Evolutionary conservation across 2,329 filamentous ascomycete species (phyloP), one percentile per base, ranked within the genome.

Genomic region (Ophiostoma perfectum): DNA sequence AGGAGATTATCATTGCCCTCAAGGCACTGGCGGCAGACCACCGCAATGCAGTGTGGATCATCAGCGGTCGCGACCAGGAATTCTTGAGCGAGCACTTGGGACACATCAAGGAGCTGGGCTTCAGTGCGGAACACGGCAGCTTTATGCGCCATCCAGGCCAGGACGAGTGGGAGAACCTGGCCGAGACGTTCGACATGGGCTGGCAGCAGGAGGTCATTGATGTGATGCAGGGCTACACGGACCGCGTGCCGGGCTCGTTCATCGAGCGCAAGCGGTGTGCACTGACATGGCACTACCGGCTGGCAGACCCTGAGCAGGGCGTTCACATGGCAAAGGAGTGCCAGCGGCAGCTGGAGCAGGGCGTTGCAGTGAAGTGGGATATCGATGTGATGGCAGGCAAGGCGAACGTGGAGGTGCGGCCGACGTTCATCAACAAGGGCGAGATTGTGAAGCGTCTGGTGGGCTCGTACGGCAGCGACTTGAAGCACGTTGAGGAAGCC

Each of bases 331-430:
- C 93, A 5, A 85, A 84, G 38, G 89, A 93, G 76, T 96, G 92
- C 75, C 89, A 93, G 72, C 90, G 90, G 77, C 87, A 93, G 72
- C 85, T 99, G 16, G 90, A 96, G 76, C 81, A 84, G 4, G 91
- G 88, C 0, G 90, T 97, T 0, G 88, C 82, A 66, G 90, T 88
- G 75, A 87, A 87, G 72, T 97, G 90, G 86, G 93, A 97, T 64
- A 91, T 98, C 3, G 94, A 98, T 75, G 93, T 99, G 70, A 98
- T 98, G 93, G 86, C 88, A 0, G 95, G 95, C 74, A 99, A 98
- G 81, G 94, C 94, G 71, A 98, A 98, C 76, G 83, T 99, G 39
- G 95, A 99, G 79, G 94, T 98, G 44, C 89, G 95, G n/a, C 94
- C 94, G 41, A 93, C 89, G 0, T 97, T 96, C 75, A 93, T 99